Conservation (phyloP, 2,329 filamentous ascomycete genomes). For the Trichoderma sp. region DNA sequence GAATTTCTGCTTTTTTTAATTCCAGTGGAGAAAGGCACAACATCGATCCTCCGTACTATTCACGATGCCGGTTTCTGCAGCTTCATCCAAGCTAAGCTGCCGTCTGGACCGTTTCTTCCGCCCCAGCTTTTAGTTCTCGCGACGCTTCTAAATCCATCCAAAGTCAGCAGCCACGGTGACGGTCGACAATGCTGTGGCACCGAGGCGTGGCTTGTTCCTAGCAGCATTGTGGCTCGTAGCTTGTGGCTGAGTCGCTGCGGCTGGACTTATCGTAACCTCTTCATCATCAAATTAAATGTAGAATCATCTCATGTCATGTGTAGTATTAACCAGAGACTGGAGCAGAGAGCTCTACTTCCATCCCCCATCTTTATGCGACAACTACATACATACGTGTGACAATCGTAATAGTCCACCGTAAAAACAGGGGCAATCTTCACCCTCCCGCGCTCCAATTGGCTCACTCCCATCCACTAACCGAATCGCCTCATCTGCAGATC, state of each 20-base stretch:
- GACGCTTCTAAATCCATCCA: neutral
- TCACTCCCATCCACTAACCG: neutral
- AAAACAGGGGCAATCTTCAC: neutral
- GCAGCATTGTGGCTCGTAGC: neutral
- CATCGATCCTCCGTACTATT: too few species aligned
- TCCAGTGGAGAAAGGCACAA: too few species aligned
- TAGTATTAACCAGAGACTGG: neutral
- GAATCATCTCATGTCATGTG: neutral
- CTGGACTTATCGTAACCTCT: neutral
- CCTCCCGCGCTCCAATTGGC: neutral
- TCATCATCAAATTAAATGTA: neutral
- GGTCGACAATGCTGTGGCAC: neutral
- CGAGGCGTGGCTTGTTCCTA: neutral
- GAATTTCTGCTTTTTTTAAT: neutral
- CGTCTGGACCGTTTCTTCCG: conserved; percentile 2
- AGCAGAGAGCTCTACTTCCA: neutral
- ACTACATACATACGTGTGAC: neutral
- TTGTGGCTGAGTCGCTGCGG: neutral
- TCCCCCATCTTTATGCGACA: neutral
- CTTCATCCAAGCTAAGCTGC: neutral
- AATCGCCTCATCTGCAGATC: neutral
- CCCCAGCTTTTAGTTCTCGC: neutral
- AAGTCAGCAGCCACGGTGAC: neutral
- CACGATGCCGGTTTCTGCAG: neutral
- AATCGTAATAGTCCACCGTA: neutral